Conservation (phyloP, 306 rosid genomes). For the Herpetospermum pedunculosum region DNA sequence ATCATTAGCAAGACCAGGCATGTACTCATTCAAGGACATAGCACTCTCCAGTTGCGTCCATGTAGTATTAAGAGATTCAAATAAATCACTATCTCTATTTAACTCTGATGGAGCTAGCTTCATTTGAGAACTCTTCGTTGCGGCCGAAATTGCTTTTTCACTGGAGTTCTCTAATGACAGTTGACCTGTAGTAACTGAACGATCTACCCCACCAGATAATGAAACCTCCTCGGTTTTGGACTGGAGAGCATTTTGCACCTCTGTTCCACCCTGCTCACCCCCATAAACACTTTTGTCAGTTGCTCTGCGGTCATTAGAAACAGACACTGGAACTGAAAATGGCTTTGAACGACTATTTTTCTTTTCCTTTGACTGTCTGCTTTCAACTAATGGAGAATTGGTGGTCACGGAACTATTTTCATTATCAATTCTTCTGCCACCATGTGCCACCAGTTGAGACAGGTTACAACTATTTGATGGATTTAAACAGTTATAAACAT, state of each 20-base stretch:
- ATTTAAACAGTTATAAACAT: slow-evolving; percentile 18
- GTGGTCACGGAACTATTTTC: slow-evolving; percentile 17
- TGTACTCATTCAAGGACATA: slow-evolving; percentile 15
- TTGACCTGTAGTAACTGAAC: slow-evolving; percentile 7
- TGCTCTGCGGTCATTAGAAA: slow-evolving; percentile 16
- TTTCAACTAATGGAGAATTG: slow-evolving; percentile 22
- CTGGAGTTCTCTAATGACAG: slow-evolving; percentile 22
- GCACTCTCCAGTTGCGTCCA: slow-evolving; percentile 19
- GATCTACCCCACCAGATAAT: slow-evolving; percentile 18
- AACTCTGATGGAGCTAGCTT: slow-evolving; percentile 26
- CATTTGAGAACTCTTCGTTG: slow-evolving; percentile 17
- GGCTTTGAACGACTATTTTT: slow-evolving; percentile 20
- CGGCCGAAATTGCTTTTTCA: slow-evolving; percentile 17
- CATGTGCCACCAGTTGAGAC: slow-evolving; percentile 31
- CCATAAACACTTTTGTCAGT: slow-evolving; percentile 21
- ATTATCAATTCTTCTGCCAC: slow-evolving; percentile 23
- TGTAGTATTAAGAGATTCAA: slow-evolving; percentile 28
- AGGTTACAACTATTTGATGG: slow-evolving; percentile 23
- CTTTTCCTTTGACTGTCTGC: slow-evolving; percentile 28
- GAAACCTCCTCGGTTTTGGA: slow-evolving; percentile 21
- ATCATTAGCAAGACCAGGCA: background rate
- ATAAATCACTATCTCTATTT: slow-evolving; percentile 27
- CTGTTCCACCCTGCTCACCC: slow-evolving; percentile 13
- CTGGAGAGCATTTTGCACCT: slow-evolving; percentile 23
- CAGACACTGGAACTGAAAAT: slow-evolving; percentile 21